These are phyloP conservation scores for Iodosphaeria phyllophila DNA, from an alignment of 2,329 filamentous ascomycete genomes.

Conservation along the genomic window DNA sequence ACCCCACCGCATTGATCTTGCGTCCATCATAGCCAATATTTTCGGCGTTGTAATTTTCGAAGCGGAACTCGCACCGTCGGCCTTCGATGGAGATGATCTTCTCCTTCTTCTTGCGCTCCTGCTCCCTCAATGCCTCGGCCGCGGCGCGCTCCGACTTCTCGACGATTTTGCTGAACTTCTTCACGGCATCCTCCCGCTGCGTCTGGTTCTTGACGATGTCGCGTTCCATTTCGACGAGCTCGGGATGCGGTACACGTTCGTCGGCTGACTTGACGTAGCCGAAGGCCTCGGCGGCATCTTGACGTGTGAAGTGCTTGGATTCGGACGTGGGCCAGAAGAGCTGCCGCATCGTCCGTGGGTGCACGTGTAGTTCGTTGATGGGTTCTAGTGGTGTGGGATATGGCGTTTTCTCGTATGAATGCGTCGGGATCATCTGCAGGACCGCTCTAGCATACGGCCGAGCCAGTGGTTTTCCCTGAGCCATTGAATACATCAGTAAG, in stretches of 20 bases:
- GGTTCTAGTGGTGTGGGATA: too few species aligned
- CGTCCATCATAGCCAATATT: slow-evolving; percentile 34
- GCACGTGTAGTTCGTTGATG: slow-evolving; percentile 47
- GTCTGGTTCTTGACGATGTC: slow-evolving; percentile 20
- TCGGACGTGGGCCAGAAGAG: slow-evolving; percentile 46
- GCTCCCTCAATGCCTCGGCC: slow-evolving; percentile 14
- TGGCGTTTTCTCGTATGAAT: slow-evolving; percentile 28
- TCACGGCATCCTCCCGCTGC: slow-evolving; percentile 17
- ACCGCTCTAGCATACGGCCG: slow-evolving; percentile 60
- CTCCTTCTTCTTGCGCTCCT: slow-evolving; percentile 21
- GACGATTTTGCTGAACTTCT: slow-evolving; percentile 19
- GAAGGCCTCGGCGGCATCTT: slow-evolving; percentile 47
- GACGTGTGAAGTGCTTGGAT: slow-evolving; percentile 42
- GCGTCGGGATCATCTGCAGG: slow-evolving; percentile 61
- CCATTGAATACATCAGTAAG: slow-evolving; percentile 6
- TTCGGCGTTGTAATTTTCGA: slow-evolving; percentile 38
- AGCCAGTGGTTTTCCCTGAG: slow-evolving; percentile 59
- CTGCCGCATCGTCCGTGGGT: slow-evolving; percentile 41
- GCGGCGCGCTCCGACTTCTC: slow-evolving; percentile 23
- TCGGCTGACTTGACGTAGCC: slow-evolving; percentile 43
- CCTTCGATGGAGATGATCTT: too few species aligned
- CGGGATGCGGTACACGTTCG: slow-evolving; percentile 39
- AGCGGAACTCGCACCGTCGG: slow-evolving; percentile 42
- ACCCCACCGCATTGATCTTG: slow-evolving; percentile 31
- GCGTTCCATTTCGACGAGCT: slow-evolving; percentile 37